Evolutionary conservation across 192 early-diverging fungal species (phyloP).

Genomic region (Paraglomus brasilianum): DNA sequence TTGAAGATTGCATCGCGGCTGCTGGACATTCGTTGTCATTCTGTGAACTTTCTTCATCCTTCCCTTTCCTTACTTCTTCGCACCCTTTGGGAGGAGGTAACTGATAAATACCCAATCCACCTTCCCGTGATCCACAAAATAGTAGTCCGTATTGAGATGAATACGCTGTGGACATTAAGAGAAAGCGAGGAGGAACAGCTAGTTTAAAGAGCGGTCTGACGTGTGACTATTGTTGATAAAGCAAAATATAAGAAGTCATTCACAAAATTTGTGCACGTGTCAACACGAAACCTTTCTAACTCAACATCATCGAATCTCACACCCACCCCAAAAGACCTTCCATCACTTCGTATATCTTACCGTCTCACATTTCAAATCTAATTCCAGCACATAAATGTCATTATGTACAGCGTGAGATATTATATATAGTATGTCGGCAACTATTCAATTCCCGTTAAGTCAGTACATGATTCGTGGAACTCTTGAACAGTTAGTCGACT

Average conservation of each 20-base stretch:
- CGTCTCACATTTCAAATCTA: conserved; percentile 30
- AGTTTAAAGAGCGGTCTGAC: conserved; percentile 33
- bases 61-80: neutral
- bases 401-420: conserved; percentile 37
- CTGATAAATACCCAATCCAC: conserved; percentile 40
- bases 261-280: too few relatives aligned
- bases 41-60: too few relatives aligned
- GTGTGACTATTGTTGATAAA: conserved; percentile 21
- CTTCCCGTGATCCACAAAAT: conserved; percentile 45
- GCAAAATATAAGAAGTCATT: neutral
- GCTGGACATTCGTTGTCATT: too few relatives aligned
- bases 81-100: neutral
- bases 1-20: neutral
- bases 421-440: conserved; percentile 36
- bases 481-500: too few relatives aligned
- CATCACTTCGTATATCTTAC: neutral
- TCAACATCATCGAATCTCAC: too few relatives aligned
- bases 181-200: conserved; percentile 32
- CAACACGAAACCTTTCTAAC: too few relatives aligned
- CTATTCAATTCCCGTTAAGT: neutral
- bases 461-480: too few relatives aligned
- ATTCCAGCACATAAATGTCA: conserved; percentile 34
- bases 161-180: conserved; percentile 34
- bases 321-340: too few relatives aligned
- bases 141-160: conserved; percentile 31